Base-by-base conservation (phyloP, 1,284 basidiomycete genomes). In the Exobasidium rhododendri region DNA sequence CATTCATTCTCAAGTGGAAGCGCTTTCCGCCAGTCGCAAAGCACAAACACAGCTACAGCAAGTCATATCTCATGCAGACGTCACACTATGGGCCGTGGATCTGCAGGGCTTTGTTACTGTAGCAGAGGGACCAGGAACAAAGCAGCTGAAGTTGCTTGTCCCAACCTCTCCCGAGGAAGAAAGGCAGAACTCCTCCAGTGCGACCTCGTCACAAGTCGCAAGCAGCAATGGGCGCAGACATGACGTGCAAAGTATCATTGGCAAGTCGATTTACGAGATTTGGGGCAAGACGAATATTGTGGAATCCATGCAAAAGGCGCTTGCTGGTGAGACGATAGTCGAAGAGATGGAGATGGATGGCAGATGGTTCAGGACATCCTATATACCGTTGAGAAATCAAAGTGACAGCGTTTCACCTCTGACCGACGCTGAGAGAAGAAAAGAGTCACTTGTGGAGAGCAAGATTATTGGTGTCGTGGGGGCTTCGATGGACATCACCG, bases 401-500 rank as follows among this genome's bases (percentile, higher is more conserved):
- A 69, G 69, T 44, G 57, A 57, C 30, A 69, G 68, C 13, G 65
- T 54, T 49, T 61, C 52, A 63, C 67, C 71, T 28, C 35, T 40
- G 7, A 69, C 70, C 13, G 35, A 40, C 17, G 17, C 35, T 40
- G 10, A 10, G 7, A 7, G 17, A 40, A 40, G 17, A 10, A 7
- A 40, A 10, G 17, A 10, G 10, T 7, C 7, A 10, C 35, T 40
- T 10, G 17, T 7, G 7, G 10, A 40, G 17, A 66, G 65, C 1
- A 17, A 62, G 22, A 71, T 77, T 62, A 72, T 73, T 6, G 80
- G 80, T 30, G 78, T 80, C 44, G 78, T 80, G 30, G 74, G 79
- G 32, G 78, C 80, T 20, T 77, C 74, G n/a, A 71, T 75, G 66
- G 78, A 81, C 61, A 76, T 80, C 45, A 79, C 80, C 5, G 80